A percentile compares a stretch with the other conserved stretches of the same genome.
Conservation (phyloP, 1,284 basidiomycete genomes). For the Cutaneotrichosporon sp. region DNA sequence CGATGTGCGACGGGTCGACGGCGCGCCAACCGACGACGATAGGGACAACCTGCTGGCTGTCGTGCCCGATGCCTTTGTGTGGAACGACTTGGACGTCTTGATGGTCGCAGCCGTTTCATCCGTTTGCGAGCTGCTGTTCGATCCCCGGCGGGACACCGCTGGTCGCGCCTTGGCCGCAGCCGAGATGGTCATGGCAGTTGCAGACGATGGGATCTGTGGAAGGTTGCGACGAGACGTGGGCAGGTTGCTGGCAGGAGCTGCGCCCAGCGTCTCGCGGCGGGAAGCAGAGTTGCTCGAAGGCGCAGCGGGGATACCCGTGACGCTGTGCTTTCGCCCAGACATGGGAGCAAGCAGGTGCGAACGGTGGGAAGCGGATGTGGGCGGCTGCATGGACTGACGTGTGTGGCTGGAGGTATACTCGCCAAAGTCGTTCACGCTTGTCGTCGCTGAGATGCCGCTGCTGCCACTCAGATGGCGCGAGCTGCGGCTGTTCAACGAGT, state of each 20-base stretch:
- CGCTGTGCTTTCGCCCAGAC: constrained; percentile 27
- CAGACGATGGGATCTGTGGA: constrained; percentile 46
- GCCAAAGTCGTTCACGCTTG: constrained; percentile 9
- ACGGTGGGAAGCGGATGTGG: constrained; percentile 31
- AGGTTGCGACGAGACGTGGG: constrained; percentile 59
- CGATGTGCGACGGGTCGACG: constrained; percentile 25
- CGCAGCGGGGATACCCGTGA: constrained; percentile 15
- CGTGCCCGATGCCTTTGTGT: constrained; percentile 30
- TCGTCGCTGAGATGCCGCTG: constrained; percentile 2
- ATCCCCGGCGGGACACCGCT: constrained; percentile 15
- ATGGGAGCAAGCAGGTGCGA: constrained; percentile 39
- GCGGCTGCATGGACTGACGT: constrained; percentile 15
- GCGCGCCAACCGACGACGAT: constrained; percentile 38
- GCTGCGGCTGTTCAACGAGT: constrained; percentile 17
- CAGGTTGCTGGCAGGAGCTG: constrained; percentile 2
- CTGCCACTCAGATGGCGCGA: not conserved
- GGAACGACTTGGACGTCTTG: constrained; percentile 36
- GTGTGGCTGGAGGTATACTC: constrained; percentile 11
- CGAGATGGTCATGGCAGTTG: constrained; percentile 39
- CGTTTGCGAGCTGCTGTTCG: constrained; percentile 11
- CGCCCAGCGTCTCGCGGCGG: constrained; percentile 12
- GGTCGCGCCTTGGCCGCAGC: constrained; percentile 35
- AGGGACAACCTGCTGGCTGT: constrained; percentile 26
- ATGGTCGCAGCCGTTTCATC: constrained; percentile 20
- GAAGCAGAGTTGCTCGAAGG: constrained; percentile 6